Conservation (phyloP, 106 monocot genomes). For the Platanthera zijinensis region DNA sequence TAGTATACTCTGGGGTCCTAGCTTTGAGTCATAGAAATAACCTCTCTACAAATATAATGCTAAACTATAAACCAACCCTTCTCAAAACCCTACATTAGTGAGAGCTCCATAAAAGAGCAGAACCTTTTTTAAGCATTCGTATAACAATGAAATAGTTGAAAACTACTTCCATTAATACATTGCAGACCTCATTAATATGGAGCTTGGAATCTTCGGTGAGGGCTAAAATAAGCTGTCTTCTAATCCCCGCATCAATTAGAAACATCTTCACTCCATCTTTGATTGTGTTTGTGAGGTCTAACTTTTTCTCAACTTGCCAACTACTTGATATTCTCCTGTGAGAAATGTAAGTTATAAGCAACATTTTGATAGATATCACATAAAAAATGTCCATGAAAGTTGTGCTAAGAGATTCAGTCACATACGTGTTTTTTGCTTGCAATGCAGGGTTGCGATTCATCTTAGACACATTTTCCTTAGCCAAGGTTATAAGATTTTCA, state of each 20-base stretch:
- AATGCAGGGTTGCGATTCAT: conserved; percentile 84
- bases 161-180: conserved; percentile 5
- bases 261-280: conserved; percentile 93
- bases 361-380: neutral
- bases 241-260: conserved; percentile 81
- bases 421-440: conserved; percentile 47
- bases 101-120: too few species aligned
- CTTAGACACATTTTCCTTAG: conserved; percentile 91
- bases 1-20: too few species aligned
- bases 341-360: conserved; percentile 1
- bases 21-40: too few species aligned
- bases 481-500: conserved; percentile 93
- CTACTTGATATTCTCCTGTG: conserved; percentile 37
- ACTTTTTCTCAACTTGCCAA: conserved; percentile 43
- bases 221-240: conserved; percentile 85
- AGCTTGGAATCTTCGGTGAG: conserved; percentile 93
- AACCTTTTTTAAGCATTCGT: neutral
- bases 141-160: neutral
- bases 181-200: conserved; percentile 85
- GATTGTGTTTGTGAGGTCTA: conserved; percentile 93
- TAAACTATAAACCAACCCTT: too few species aligned
- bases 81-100: too few species aligned
- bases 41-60: too few species aligned
- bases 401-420: conserved; percentile 11
- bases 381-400: neutral